Evolutionary conservation across 1,284 basidiomycete genomes (phyloP), one percentile per base, ranked within the genome.

Genomic region (Naganishia sp.): DNA sequence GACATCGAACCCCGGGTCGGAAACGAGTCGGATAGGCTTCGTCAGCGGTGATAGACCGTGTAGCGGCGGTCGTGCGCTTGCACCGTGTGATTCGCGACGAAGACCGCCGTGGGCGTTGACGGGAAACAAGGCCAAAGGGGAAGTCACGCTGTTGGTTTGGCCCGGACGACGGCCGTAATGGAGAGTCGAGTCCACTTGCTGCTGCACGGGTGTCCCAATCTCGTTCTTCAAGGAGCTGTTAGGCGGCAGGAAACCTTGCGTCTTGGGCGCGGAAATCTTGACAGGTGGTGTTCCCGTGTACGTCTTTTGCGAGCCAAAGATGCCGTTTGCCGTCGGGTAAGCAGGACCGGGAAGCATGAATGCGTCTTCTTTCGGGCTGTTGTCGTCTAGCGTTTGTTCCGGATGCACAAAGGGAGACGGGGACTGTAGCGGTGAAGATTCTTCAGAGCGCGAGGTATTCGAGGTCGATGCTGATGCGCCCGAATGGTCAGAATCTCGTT

Each of bases 261-360:
- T 42, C 28, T 64, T 57, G 45, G 52, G 28, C 1, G 68, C 42
- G 13, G 65, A 44, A 25, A 69, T 69, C 55, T 60, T 63, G 64
- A 69, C 61, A 10, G 68, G 68, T 4, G 63, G 48, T 3, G 68
- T 64, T 21, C 55, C 44, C 1, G 60, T 53, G 39, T 49, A 59
- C 28, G 61, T 63, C 21, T 63, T 53, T 45, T 63, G 61, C 13
- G 50, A 16, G 16, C 61, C 57, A 28, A 53, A 48, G 46, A 61
- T 54, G 33, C 28, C 42, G 31, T 46, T 56, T 25, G 56, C 25
- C 6, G 46, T 56, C 18, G 68, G 68, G 53, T 66, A 69, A 16
- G 65, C 64, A 15, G 68, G 68, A 39, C 65, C 65, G 23, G 68
- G 68, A 21, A 69, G 55, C 49, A 54, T 59, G 49, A 69, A 69